These are phyloP conservation scores for Dioscorea dumetorum DNA, from an alignment of 106 monocot genomes.

Conservation along the genomic window DNA sequence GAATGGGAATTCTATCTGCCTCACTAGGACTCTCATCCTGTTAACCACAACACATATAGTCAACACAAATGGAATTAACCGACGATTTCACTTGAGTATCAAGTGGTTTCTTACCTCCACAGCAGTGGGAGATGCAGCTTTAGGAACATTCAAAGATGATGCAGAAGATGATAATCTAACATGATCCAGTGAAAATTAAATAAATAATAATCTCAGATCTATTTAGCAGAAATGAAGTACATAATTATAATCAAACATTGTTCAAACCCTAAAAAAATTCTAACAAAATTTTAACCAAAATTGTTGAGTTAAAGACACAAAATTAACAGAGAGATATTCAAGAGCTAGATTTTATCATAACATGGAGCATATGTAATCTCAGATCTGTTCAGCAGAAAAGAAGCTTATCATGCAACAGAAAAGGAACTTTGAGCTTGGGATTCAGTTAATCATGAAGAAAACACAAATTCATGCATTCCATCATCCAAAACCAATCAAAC, in stretches of 20 bases:
- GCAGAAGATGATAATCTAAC: conserved; percentile 34
- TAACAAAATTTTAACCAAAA: neutral
- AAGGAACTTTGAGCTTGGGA: neutral
- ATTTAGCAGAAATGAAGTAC: neutral
- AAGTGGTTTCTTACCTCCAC: conserved; percentile 48
- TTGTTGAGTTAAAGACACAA: neutral
- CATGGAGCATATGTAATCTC: no score
- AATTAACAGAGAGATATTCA: neutral
- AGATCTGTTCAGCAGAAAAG: no score
- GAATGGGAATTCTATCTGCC: conserved; percentile 69
- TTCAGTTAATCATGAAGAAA: neutral
- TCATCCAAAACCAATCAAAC: neutral
- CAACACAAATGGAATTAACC: conserved; percentile 14
- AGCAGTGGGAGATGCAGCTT: conserved; percentile 51
- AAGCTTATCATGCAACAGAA: neutral
- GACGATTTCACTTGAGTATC: conserved; percentile 1
- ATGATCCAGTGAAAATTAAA: conserved; percentile 5
- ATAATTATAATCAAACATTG: neutral
- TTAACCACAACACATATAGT: conserved; percentile 8
- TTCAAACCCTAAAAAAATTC: neutral
- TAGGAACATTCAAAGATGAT: conserved; percentile 34
- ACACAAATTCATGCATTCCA: neutral
- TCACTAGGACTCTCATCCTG: conserved; percentile 55
- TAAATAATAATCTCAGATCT: neutral
- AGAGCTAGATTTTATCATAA: neutral